Evolutionary conservation across 2,329 filamentous ascomycete species (phyloP).

Genomic region (Cercospora sp.): DNA sequence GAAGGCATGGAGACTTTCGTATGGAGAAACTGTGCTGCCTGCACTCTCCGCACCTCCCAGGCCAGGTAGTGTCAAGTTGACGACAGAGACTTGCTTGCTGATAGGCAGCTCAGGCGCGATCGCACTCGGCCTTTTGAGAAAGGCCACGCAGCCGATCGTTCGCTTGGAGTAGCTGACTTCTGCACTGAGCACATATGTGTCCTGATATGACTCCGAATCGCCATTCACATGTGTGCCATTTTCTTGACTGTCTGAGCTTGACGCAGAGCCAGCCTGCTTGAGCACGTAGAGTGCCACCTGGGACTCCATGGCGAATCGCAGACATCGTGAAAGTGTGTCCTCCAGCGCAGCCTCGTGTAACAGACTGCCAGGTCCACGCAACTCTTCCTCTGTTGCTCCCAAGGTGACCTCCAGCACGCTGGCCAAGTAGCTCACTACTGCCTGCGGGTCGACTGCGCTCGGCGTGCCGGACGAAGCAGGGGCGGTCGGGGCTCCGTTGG

Average conservation of each 20-base stretch:
- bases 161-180: slow-evolving; percentile 78
- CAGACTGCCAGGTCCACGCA: slow-evolving; percentile 79
- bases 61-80: slow-evolving; percentile 83
- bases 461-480: slow-evolving; percentile 28
- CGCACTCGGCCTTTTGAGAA: slow-evolving; percentile 85
- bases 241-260: slow-evolving; percentile 40
- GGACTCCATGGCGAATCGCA: slow-evolving; percentile 83
- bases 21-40: slow-evolving; percentile 70
- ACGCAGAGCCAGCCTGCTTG: slow-evolving; percentile 64
- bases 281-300: slow-evolving; percentile 89
- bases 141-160: slow-evolving; percentile 82
- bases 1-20: slow-evolving; percentile 87
- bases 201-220: slow-evolving; percentile 43
- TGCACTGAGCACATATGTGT: slow-evolving; percentile 76
- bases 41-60: slow-evolving; percentile 55
- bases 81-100: slow-evolving; percentile 85
- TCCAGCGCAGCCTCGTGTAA: slow-evolving; percentile 69
- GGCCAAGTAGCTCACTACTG: slow-evolving; percentile 52
- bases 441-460: slow-evolving; percentile 47
- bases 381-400: slow-evolving; percentile 65
- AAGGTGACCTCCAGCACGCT: slow-evolving; percentile 52
- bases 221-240: slow-evolving; percentile 47
- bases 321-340: slow-evolving; percentile 84
- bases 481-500: slow-evolving; percentile 35
- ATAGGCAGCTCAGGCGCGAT: slow-evolving; percentile 83